phyloP scores from a whole-genome alignment of 768 basidiomycete genomes.

The Lactarius vividus region DNA sequence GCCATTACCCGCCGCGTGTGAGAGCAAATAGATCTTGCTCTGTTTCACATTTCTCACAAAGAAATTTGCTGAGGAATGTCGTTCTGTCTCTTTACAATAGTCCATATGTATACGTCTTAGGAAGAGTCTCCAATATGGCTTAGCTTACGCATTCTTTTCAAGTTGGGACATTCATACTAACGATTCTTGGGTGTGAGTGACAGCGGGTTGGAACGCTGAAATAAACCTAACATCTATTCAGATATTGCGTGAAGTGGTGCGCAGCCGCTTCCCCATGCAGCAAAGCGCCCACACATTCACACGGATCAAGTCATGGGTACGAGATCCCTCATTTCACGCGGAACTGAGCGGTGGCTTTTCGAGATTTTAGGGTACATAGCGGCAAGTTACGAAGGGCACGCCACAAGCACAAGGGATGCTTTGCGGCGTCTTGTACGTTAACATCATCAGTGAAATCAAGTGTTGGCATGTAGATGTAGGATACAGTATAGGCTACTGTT shows the following conservation, averaged over 20 bases:
- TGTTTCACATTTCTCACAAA: slow-evolving; percentile 8
- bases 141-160: slow-evolving; percentile 9
- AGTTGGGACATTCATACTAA: slow-evolving; percentile 5
- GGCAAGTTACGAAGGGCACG: background rate
- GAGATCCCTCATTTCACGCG: background rate
- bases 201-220: background rate
- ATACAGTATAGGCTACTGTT: background rate
- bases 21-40: slow-evolving; percentile 18
- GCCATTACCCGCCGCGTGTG: slow-evolving; percentile 5
- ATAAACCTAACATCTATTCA: background rate
- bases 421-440: slow-evolving; percentile 4
- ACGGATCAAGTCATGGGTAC: background rate
- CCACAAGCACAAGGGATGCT: background rate
- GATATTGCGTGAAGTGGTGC: background rate
- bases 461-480: background rate
- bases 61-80: background rate
- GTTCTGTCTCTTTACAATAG: slow-evolving; percentile 3
- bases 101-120: background rate
- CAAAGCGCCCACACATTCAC: background rate
- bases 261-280: background rate
- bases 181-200: background rate
- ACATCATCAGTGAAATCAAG: background rate
- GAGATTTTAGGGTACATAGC: background rate
- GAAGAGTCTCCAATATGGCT: slow-evolving; percentile 11
- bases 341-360: background rate